Conservation (phyloP, 305 asterid genomes). For the Solanum hybrid region DNA sequence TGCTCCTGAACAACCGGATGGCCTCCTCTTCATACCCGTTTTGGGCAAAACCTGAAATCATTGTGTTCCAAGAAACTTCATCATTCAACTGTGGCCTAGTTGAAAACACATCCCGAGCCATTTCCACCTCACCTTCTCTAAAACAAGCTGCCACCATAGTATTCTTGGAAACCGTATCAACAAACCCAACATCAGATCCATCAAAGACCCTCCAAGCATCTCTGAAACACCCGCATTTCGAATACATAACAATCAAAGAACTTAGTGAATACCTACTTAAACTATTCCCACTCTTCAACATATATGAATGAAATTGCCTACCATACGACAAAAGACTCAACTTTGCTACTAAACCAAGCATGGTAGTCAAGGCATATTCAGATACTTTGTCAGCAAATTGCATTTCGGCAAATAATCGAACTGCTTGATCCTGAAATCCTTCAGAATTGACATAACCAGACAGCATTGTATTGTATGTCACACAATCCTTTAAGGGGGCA, state of each 20-base stretch:
- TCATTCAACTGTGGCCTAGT: conserved; percentile 42
- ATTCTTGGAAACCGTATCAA: conserved; percentile 62
- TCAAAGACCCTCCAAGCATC: conserved; percentile 44
- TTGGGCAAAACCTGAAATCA: conserved; percentile 69
- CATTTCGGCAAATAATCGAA: conserved; percentile 48
- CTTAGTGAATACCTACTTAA: conserved; percentile 51
- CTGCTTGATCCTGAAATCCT: conserved; percentile 39
- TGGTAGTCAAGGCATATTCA: conserved; percentile 65
- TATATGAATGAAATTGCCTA: conserved; percentile 54
- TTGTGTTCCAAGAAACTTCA: conserved; percentile 72
- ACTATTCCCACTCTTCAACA: conserved; percentile 71
- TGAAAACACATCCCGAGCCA: conserved; percentile 42
- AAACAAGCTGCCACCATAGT: conserved; percentile 81
- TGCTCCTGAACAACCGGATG: conserved; percentile 37
- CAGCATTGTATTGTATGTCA: conserved; percentile 60
- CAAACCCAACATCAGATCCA: conserved; percentile 12
- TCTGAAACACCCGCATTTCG: conserved; percentile 56
- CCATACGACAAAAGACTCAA: conserved; percentile 40
- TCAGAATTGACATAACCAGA: conserved; percentile 51
- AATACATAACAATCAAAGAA: conserved; percentile 80
- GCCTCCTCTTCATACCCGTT: conserved; percentile 55
- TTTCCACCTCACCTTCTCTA: conserved; percentile 61
- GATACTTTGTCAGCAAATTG: conserved; percentile 40
- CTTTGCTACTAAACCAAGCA: conserved; percentile 64
- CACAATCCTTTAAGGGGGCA: conserved; percentile 53